These are phyloP conservation scores for Sophora flavescens DNA, from an alignment of 306 rosid genomes.

Conservation along the genomic window DNA sequence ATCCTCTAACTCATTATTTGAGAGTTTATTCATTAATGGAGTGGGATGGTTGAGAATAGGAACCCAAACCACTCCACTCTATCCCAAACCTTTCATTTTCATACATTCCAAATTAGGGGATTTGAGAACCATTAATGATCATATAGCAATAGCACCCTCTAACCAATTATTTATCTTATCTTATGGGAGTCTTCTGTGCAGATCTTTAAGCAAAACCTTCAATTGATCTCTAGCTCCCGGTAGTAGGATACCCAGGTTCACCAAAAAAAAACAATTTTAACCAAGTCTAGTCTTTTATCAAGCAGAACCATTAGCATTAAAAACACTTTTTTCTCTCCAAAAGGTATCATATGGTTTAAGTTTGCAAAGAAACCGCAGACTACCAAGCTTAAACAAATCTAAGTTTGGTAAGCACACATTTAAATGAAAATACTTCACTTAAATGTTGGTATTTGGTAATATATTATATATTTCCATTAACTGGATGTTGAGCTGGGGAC, in stretches of 20 bases:
- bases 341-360: not conserved
- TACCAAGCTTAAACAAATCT: constrained; percentile 38
- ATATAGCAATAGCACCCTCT: constrained; percentile 15
- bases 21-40: too few relatives aligned
- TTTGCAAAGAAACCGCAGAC: constrained; percentile 33
- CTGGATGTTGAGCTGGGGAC: constrained; percentile 53
- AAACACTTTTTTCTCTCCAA: constrained; percentile 10
- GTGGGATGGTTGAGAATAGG: too few relatives aligned
- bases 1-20: too few relatives aligned
- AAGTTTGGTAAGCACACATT: constrained; percentile 39
- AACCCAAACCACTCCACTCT: too few relatives aligned
- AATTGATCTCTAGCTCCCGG: too few relatives aligned
- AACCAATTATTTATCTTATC: constrained; percentile 27
- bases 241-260: too few relatives aligned
- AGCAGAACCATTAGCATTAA: constrained; percentile 15
- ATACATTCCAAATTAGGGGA: too few relatives aligned
- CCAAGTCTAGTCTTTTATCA: constrained; percentile 30
- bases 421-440: constrained; percentile 33
- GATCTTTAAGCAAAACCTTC: not conserved
- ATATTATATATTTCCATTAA: constrained; percentile 54
- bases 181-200: not conserved
- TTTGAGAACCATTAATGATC: constrained; percentile 32
- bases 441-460: constrained; percentile 28
- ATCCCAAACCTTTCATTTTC: too few relatives aligned
- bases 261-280: constrained; percentile 11